Base-by-base conservation (phyloP, 352 stramenopile species). In the Pythium apleroticum region DNA sequence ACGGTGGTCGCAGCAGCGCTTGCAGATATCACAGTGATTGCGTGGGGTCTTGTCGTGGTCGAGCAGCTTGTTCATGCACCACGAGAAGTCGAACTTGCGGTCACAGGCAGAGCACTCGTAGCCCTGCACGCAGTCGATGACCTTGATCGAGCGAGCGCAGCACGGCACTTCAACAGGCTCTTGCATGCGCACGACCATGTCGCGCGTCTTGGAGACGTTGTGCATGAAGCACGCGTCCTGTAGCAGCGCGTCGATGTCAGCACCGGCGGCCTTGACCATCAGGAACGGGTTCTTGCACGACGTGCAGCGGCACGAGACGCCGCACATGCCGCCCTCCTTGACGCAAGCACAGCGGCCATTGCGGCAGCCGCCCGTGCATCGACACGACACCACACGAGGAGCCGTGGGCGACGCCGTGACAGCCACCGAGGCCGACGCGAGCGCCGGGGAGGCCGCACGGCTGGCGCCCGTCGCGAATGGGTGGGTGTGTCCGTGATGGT, bases 281-380 rank as follows among this genome's bases (percentile, higher is more conserved):
- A 89, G 65, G 57, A 91, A 94, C 35, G 86, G 86, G 72, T 94
- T 94, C 73, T 94, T 92, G 74, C 86, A 94, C 14, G 83, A 92
- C 52, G 86, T 94, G 74, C 86, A 94, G 31, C 86, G 86, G 57
- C 86, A 94, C 27, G 80, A 81, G 14, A 69, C 61, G 25, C 81
- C 81, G 48, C 86, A 94, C 82, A 91, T 92, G 31, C 78, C 85
- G 46, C 83, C 83, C 49, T 91, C 82, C 66, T 93, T 94, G 25
- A 94, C 86, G 60, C 86, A 94, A 19, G 84, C 86, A 46, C 86
- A 94, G 53, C 86, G 80, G 17, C 86, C 86, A 22, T 94, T 94
- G 52, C 84, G 80, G 61, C 86, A 94, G 25, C 86, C 86, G 46
- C 86, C 84, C 25, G 84, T 91, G 74, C 86, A 94, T 24, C 86